phyloP scores from a whole-genome alignment of 2,329 filamentous ascomycete species.

The Exophiala oligosperma region DNA sequence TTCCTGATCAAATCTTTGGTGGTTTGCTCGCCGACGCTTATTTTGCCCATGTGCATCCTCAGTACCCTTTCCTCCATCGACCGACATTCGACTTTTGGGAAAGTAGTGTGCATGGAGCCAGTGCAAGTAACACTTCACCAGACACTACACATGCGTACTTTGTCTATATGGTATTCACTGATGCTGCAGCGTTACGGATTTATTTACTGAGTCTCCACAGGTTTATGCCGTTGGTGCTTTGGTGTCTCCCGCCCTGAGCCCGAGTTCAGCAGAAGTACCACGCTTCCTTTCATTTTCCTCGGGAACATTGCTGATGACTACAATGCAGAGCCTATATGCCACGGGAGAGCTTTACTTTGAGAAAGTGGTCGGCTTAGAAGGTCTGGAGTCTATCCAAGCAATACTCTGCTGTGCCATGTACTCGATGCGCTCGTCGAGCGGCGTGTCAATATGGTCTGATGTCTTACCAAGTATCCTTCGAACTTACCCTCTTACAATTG shows the following conservation, averaged over 20 bases:
- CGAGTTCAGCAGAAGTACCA: too few relatives aligned
- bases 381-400: too few relatives aligned
- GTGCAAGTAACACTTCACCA: neutral
- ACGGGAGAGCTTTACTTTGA: too few relatives aligned
- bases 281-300: too few relatives aligned
- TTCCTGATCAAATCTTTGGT: constrained; percentile 21
- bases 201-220: neutral
- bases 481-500: too few relatives aligned
- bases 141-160: neutral
- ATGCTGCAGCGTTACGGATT: neutral
- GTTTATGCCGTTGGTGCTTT: constrained; percentile 7
- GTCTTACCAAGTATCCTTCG: too few relatives aligned
- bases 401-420: too few relatives aligned
- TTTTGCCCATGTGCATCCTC: constrained; percentile 39
- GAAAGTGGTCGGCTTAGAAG: too few relatives aligned
- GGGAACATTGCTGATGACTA: too few relatives aligned
- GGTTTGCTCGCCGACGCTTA: constrained; percentile 33
- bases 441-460: too few relatives aligned
- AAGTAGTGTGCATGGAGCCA: constrained; percentile 18
- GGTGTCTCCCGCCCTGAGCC: too few relatives aligned
- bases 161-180: neutral
- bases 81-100: constrained; percentile 37
- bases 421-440: too few relatives aligned
- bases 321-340: neutral
- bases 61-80: constrained; percentile 41